Evolutionary conservation across 345 rosid genomes (phyloP).

Genomic region (Arabis alpina): DNA sequence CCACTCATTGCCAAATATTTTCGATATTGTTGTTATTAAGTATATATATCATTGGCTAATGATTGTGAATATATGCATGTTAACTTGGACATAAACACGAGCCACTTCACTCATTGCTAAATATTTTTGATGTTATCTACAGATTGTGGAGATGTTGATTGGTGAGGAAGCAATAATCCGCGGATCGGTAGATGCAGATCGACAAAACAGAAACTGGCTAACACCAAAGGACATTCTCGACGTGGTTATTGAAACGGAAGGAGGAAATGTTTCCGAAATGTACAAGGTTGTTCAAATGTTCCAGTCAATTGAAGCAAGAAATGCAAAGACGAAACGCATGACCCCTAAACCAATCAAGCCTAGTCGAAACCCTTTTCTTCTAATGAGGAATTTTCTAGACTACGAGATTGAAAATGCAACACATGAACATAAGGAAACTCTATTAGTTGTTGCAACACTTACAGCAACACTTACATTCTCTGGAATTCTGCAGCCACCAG

Average conservation of each 20-base stretch:
- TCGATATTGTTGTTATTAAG: too few relatives aligned
- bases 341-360: not conserved
- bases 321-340: not conserved
- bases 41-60: too few relatives aligned
- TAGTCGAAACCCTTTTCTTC: conserved; percentile 2
- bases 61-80: too few relatives aligned
- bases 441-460: conserved; percentile 28
- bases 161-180: conserved; percentile 27
- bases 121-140: not conserved
- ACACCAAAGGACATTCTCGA: conserved; percentile 37
- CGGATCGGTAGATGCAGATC: conserved; percentile 19
- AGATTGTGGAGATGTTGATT: conserved; percentile 39
- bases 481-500: conserved; percentile 28
- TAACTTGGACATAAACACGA: conserved; percentile 15
- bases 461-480: conserved; percentile 32
- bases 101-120: not conserved
- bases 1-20: too few relatives aligned
- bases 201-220: conserved; percentile 20
- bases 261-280: conserved; percentile 31
- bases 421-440: not conserved
- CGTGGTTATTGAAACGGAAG: conserved; percentile 34
- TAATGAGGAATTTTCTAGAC: not conserved
- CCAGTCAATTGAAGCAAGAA: conserved; percentile 27
- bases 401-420: conserved; percentile 1
- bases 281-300: conserved; percentile 28